Percentiles rank a stretch among this genome's conserved stretches.
phyloP scores from a whole-genome alignment of 768 basidiomycete genomes.

The Serendipita sp. region DNA sequence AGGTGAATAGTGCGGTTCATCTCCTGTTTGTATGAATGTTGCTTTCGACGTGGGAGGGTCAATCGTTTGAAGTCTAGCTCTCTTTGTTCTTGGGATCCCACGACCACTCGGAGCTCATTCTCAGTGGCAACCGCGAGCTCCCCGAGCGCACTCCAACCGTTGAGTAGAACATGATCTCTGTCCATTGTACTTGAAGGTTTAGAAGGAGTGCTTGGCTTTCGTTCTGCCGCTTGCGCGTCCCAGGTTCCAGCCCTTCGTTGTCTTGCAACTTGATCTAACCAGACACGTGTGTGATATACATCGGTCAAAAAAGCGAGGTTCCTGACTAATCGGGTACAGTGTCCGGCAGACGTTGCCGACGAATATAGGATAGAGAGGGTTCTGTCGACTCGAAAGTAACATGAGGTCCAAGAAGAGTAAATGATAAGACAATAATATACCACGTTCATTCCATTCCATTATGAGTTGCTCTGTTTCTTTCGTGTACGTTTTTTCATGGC shows the following conservation, averaged over 20 bases:
- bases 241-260: neutral
- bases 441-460: conserved; percentile 6
- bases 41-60: neutral
- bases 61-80: neutral
- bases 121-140: neutral
- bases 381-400: conserved; percentile 10
- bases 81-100: neutral
- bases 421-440: conserved; percentile 2
- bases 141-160: neutral
- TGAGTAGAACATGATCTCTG: neutral
- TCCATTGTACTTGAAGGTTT: neutral
- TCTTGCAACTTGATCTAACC: neutral
- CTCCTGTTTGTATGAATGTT: too few relatives aligned
- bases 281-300: neutral
- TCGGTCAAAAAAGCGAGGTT: conserved; percentile 9
- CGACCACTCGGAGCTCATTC: neutral
- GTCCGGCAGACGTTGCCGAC: conserved; percentile 9
- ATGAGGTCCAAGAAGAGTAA: neutral
- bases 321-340: conserved; percentile 8
- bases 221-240: neutral
- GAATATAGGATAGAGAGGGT: conserved; percentile 11
- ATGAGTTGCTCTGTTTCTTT: neutral
- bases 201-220: neutral
- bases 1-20: too few relatives aligned
- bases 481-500: neutral